Base-by-base conservation (phyloP, 2,329 filamentous ascomycete genomes). In the Alternaria longipes region DNA sequence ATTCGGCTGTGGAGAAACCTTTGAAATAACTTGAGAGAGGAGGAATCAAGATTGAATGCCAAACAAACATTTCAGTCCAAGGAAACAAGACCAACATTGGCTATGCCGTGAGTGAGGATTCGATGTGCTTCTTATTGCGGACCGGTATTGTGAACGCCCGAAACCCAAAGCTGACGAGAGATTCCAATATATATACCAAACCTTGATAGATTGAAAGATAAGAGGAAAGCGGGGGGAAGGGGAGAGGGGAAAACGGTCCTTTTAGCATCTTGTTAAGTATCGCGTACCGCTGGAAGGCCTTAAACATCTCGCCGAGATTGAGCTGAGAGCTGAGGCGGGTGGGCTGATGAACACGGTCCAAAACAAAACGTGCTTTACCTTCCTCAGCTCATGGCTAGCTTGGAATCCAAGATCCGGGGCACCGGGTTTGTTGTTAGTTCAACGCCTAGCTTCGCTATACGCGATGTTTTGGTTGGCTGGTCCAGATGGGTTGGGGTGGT, bases 1-100 rank as follows among this genome's bases (percentile, higher is more conserved):
- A 54, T 54, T 45, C 51, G 51, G 40, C 51, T 45, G 56, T 54
- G 38, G 40, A 32, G 40, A 36, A 14, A 24, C 34, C n/a, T 50
- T 36, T 50, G 20, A 18, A 26, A 50, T 24, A 38, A 22, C 30
- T 50, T 26, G 20, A n/a, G 30, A 50, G 12, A 36, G 32, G 14
- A 18, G 30, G 46, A 50, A 38, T n/a, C 20, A 50, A 50, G 30
- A 50, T 50, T 38, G 46, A 38, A 36, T 36, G 32, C 46, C 32
- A 50, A 36, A 36, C 24, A 50, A 50, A 50, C 5, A 50, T n/a
- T 36, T 50, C 30, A 50, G 32, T 50, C 46, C 20, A 38, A 38
- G 36, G 20, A 14, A 30, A 7, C 7, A 38, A 38, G 34, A 3
- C 30, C 30, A 36, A 24, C 7, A 8, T 49, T 28, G 6, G 28